Evolutionary conservation across 176 grass and related monocot genomes (phyloP), one percentile per base, ranked within the genome.

Genomic region (Aechmea fasciata): DNA sequence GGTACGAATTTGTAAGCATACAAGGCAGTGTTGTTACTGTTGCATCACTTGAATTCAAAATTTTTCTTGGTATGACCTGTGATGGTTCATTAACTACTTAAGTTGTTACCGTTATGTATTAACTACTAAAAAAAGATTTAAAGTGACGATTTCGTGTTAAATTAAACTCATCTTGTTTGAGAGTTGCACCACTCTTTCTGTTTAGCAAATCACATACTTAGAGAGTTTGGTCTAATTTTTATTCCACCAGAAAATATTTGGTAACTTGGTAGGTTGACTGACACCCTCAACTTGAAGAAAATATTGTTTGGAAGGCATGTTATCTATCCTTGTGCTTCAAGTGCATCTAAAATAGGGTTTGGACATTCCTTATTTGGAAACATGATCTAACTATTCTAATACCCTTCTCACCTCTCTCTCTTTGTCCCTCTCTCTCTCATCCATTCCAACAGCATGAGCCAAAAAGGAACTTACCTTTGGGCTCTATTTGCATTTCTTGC

Each of bases 251-350:
- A 51, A 82, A 54, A 65, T 49, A 65, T 49, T 50, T 68, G 52
- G 33, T 19, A 61, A 51, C 29, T 76, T 80, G 82, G 75, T 74
- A 81, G 77, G 75, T 77, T 71, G 49, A 26, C 65, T 63, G 75
- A 64, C 28, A 83, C 80, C 73, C 70, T 73, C 76, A 63, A 48
- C 91, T 85, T 90, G 68, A 94, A 94, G 90, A 77, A 78, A 62
- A 73, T 65, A 52, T 90, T 83, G 69, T 96, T 87, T 96, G 91
- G 81, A 87, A 87, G 91, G 52, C 91, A 85, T 85, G 77, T 81
- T 62, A 82, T 79, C 69, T 79, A 90, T 69, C 72, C 75, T 85
- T 84, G 66, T 81, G 68, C 53, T 78, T 63, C 68, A 87, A 76
- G 79, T 65, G 48, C 64, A 79, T 65, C 75, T 20, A n/a, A n/a